Evolutionary conservation across 306 rosid genomes (phyloP).

Genomic region (Vigna trinervia): DNA sequence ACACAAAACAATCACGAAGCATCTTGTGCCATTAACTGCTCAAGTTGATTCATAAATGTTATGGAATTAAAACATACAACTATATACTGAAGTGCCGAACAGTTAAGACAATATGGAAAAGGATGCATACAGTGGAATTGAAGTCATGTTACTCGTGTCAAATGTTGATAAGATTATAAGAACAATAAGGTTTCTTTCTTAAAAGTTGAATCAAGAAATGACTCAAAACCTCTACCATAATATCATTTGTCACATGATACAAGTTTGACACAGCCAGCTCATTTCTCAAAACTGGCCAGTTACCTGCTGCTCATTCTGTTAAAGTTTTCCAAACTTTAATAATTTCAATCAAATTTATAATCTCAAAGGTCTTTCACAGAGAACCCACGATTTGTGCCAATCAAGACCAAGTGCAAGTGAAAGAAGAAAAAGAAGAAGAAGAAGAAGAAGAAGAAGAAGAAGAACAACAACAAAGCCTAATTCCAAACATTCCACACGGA

Average conservation of each 20-base stretch:
- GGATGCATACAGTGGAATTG: constrained; percentile 5
- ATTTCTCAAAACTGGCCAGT: neutral
- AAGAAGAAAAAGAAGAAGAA: neutral
- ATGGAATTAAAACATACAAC: constrained; percentile 34
- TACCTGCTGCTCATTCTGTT: neutral
- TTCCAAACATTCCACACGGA: constrained; percentile 19
- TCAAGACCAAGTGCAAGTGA: constrained; percentile 17
- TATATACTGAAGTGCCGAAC: constrained; percentile 14
- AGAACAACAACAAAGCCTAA: constrained; percentile 3
- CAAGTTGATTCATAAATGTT: constrained; percentile 22
- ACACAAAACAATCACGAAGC: constrained; percentile 26
- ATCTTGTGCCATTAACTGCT: constrained; percentile 10
- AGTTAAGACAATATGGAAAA: neutral
- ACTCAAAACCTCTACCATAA: neutral
- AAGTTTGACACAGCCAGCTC: constrained; percentile 8
- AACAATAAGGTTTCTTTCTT: constrained; percentile 2
- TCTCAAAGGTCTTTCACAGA: constrained; percentile 5
- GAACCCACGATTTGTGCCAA: constrained; percentile 7
- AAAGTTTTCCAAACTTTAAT: neutral
- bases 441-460: neutral
- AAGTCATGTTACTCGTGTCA: constrained; percentile 9
- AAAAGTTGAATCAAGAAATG: constrained; percentile 3
- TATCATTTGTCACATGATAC: neutral
- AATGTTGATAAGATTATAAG: neutral
- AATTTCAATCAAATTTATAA: neutral